Evolutionary conservation across 1,284 basidiomycete species (phyloP), one percentile per base, ranked within the genome.

Genomic region (Ustilago cynodontis): DNA sequence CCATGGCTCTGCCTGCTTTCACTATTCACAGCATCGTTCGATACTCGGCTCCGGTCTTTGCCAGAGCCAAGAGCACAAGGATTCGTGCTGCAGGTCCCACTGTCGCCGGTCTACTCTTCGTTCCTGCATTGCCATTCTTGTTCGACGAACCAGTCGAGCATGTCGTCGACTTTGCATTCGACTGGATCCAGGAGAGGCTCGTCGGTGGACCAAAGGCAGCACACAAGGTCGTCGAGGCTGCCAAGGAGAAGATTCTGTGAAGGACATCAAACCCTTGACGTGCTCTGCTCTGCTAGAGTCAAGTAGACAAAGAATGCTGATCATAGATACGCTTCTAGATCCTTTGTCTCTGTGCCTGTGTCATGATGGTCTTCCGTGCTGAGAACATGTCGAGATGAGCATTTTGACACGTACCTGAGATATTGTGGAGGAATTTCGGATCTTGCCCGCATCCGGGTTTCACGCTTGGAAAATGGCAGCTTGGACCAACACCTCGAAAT

Each of bases 11-110:
- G 20, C 81, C 82, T 13, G 84, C 84, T 0, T 78, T 84, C 24
- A 85, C 84, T 16, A 84, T 85, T 45, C 84, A 85, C 74, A 80
- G 60, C 47, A 73, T 84, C 56, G 80, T 82, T 3, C 58, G 89
- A 55, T 92, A 94, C 81, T 90, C 93, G 3, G 91, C 91, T 80
- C 92, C 91, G 78, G 89, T 90, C 4, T 94, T 94, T 83, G 88
- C 88, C 37, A 91, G 91, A 77, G 89, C 88, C 24, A 87, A 89
- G 65, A 93, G 90, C 80, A 88, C 89, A 3, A 89, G 91, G 45
- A 77, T 94, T 43, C 91, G 83, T 80, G 88, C 90, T 2, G 94
- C 93, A 91, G 94, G 93, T 18, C 94, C 94, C 2, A 95, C 94
- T 0, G 78, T 90, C 26, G 92, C 91, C 1, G 93, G 93, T 52